Evolutionary conservation across 2,329 filamentous ascomycete species (phyloP), one percentile per base, ranked within the genome.

Genomic region (Fusarium nisikadoi): DNA sequence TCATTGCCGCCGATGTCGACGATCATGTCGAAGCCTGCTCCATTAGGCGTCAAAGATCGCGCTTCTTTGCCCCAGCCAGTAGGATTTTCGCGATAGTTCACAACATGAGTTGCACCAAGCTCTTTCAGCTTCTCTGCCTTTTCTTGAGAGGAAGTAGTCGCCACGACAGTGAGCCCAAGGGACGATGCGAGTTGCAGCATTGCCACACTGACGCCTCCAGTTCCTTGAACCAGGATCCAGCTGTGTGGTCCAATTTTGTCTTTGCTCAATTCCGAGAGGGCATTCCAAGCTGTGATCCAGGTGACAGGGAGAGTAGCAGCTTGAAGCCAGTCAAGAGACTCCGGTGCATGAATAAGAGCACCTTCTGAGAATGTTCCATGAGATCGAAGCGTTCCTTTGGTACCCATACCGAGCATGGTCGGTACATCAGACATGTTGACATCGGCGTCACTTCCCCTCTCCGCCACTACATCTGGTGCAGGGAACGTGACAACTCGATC

Each of bases 1-100:
- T 83, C 85, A 1, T 88, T 83, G 0, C 91, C 91, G 17, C 89
- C 91, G n/a, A 92, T 87, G 74, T 93, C 91, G 42, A 92, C 76
- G 42, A 93, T 82, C 67, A 90, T 84, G 73, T 92, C 86, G 12
- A 91, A 87, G 17, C 91, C 91, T 4, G 74, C 75, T 4, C 83
- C 83, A 2, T 82, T 79, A 0, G 81, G 81, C 1, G 83, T 85
- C 0, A 87, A 83, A 0, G 85, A 86, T 14, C 86, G 77, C 14
- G 89, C 90, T 33, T 85, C 84, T 6, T 83, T 79, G n/a, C 90
- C 88, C 91, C 91, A 93, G 7, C 54, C 54, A 53, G 88, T 84
- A 0, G 86, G 80, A 13, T 84, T 84, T 0, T 79, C 83, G 62
- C 85, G 87, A 79, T 92, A 93, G 79, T 92, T 92, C 77, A 92